A percentile compares a stretch with the other conserved stretches of the same genome.
Evolutionary conservation across 164 flowering plant genomes (phyloP).

Genomic region (Vitis rupestris): DNA sequence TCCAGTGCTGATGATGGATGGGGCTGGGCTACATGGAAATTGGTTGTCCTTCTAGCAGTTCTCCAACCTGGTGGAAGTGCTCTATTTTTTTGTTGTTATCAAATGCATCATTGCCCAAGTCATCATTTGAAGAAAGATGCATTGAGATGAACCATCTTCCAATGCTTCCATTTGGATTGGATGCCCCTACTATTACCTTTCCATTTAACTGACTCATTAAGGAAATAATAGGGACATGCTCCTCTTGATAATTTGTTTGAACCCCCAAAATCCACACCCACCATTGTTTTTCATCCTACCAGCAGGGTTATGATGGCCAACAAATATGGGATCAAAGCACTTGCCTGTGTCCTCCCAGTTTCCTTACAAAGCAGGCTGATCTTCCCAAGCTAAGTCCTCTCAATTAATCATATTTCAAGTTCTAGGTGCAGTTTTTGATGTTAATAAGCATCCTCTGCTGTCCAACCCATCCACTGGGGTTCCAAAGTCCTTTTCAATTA

Average conservation of each 20-base stretch:
- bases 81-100: slow-evolving; percentile 36
- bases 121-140: slow-evolving; percentile 34
- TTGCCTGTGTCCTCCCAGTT: slow-evolving; percentile 49
- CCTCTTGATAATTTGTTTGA: slow-evolving; percentile 58
- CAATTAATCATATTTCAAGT: slow-evolving; percentile 31
- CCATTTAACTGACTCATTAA: slow-evolving; percentile 78
- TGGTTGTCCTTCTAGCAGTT: slow-evolving; percentile 86
- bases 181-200: slow-evolving; percentile 79
- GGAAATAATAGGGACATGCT: slow-evolving; percentile 78
- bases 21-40: slow-evolving; percentile 74
- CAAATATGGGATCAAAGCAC: slow-evolving; percentile 36
- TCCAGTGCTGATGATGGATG: slow-evolving; percentile 43
- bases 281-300: slow-evolving; percentile 37
- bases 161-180: slow-evolving; percentile 66
- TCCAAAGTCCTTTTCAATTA: slow-evolving; percentile 27
- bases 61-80: slow-evolving; percentile 72
- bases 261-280: slow-evolving; percentile 78
- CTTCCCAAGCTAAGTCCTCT: slow-evolving; percentile 46
- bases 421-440: slow-evolving; percentile 30
- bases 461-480: slow-evolving; percentile 23
- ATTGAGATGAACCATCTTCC: slow-evolving; percentile 55
- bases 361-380: slow-evolving; percentile 35
- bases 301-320: slow-evolving; percentile 33
- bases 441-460: slow-evolving; percentile 26
- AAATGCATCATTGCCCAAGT: slow-evolving; percentile 23